Conservation (phyloP, 2,329 filamentous ascomycete genomes). For the Trichoderma pleuroti region DNA sequence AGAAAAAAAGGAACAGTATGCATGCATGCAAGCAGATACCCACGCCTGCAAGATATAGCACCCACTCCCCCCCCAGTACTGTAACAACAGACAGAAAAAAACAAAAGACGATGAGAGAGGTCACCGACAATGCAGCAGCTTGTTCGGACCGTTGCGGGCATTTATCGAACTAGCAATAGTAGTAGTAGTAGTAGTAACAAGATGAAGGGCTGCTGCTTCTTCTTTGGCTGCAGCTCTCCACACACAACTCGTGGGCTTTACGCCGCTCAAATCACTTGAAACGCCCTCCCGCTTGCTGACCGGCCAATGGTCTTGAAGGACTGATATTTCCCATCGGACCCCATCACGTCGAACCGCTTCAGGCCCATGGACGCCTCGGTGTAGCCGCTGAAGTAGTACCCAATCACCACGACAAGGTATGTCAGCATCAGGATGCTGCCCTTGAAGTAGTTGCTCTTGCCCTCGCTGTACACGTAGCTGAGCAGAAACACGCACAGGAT, state of each 20-base stretch:
- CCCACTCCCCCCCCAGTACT: background rate
- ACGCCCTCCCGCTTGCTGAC: slow-evolving; percentile 34
- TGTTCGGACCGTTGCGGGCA: background rate
- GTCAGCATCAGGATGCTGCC: slow-evolving; percentile 90
- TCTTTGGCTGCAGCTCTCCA: background rate
- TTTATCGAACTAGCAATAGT: background rate
- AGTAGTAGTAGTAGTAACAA: background rate
- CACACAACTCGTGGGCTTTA: background rate
- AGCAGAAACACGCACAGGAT: slow-evolving; percentile 94
- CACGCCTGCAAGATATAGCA: slow-evolving; percentile 12
- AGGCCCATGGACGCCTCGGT: slow-evolving; percentile 43
- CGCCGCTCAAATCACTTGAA: slow-evolving; percentile 17
- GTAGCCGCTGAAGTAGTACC: slow-evolving; percentile 79
- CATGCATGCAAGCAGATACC: slow-evolving; percentile 4
- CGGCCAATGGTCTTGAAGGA: slow-evolving; percentile 54
- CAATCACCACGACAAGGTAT: slow-evolving; percentile 86
- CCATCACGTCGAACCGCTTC: slow-evolving; percentile 53
- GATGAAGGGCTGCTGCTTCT: background rate
- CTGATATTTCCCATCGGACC: slow-evolving; percentile 47
- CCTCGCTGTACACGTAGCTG: slow-evolving; percentile 96
- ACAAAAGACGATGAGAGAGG: background rate
- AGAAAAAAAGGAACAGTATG: background rate
- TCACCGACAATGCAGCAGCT: background rate
- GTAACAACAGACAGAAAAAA: background rate
- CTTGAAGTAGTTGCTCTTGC: slow-evolving; percentile 99